These are phyloP conservation scores for Erodium maritimum DNA, from an alignment of 345 rosid genomes.

Conservation along the genomic window DNA sequence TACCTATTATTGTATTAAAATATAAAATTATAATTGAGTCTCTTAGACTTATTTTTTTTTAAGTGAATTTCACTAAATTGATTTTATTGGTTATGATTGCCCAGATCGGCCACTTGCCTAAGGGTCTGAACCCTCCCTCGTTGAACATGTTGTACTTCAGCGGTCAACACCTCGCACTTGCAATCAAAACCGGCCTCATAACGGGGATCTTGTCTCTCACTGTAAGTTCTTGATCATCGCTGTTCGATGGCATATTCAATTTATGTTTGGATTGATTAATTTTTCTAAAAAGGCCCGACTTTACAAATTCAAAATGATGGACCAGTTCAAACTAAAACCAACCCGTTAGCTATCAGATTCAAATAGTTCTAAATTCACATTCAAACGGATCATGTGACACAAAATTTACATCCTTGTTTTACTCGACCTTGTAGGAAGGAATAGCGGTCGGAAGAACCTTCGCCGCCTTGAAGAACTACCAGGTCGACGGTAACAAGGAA, in stretches of 20 bases:
- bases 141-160: conserved; percentile 9
- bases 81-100: too few species aligned
- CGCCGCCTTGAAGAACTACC: conserved; percentile 32
- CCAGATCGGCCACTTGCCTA: conserved; percentile 8
- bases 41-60: too few species aligned
- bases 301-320: too few species aligned
- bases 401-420: too few species aligned
- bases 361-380: too few species aligned
- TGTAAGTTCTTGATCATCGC: background rate
- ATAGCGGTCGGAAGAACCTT: conserved; percentile 37
- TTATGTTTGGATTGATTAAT: too few species aligned
- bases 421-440: conserved; percentile 27
- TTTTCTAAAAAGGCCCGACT: too few species aligned
- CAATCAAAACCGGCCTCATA: conserved; percentile 14
- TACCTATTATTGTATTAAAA: too few species aligned
- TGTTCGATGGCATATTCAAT: background rate
- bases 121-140: conserved; percentile 14
- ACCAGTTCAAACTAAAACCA: too few species aligned
- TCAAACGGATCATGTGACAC: too few species aligned
- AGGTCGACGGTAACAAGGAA: conserved; percentile 39
- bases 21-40: too few species aligned
- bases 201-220: conserved; percentile 14
- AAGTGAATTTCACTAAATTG: background rate
- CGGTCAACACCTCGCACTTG: conserved; percentile 13
- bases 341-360: too few species aligned